phyloP scores from a whole-genome alignment of 495 filamentous ascomycete genomes.

The Annulohypoxylon maeteangense region DNA sequence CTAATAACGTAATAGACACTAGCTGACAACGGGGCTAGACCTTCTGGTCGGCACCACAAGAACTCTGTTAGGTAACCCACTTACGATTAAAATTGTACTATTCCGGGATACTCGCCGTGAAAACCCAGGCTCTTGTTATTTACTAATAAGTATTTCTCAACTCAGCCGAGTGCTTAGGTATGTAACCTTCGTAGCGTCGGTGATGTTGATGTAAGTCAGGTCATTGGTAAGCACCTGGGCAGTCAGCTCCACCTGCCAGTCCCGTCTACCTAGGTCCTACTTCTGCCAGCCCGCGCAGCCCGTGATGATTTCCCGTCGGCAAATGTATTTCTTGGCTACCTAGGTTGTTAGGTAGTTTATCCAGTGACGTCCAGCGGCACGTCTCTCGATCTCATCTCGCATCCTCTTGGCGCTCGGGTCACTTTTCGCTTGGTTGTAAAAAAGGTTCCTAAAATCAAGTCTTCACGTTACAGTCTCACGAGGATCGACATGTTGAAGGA shows the following conservation, averaged over 20 bases:
- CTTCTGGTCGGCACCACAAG: constrained; percentile 6
- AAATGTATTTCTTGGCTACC: constrained; percentile 34
- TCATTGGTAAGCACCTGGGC: constrained; percentile 21
- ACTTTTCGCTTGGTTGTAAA: constrained; percentile 4
- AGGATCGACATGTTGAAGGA: constrained; percentile 13
- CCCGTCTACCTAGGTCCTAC: background rate
- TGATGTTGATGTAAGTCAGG: constrained; percentile 19
- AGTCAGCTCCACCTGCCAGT: constrained; percentile 26
- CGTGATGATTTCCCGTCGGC: constrained; percentile 34
- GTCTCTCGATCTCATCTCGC: constrained; percentile 32
- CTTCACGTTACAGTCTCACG: constrained; percentile 23
- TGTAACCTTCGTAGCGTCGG: constrained; percentile 17
- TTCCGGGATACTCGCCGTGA: constrained; percentile 13
- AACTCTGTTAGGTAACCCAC: constrained; percentile 9
- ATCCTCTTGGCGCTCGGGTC: constrained; percentile 27
- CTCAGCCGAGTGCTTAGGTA: constrained; percentile 17
- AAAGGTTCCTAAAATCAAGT: constrained; percentile 3
- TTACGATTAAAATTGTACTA: constrained; percentile 13
- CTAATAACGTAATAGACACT: constrained; percentile 31
- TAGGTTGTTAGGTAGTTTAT: constrained; percentile 27
- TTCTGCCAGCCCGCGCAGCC: constrained; percentile 24
- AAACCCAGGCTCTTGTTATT: constrained; percentile 14
- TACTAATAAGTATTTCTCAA: constrained; percentile 8
- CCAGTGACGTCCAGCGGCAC: constrained; percentile 30
- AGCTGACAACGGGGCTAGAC: constrained; percentile 25